Base-by-base conservation (phyloP, 805 yeast genomes). In the Suhomyces vadensis region DNA sequence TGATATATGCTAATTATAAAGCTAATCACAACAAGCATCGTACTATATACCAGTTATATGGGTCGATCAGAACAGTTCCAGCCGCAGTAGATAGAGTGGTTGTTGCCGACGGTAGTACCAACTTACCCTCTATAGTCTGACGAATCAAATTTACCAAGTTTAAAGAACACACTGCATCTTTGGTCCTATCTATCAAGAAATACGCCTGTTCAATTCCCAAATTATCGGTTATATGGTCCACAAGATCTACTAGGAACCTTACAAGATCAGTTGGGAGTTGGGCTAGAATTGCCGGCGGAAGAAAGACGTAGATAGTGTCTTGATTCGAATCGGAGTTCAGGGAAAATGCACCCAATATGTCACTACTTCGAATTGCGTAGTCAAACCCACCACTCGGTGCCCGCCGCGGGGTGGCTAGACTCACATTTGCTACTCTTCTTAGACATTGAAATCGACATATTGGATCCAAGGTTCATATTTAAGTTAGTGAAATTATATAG, bases 381-480 rank as follows among this genome's bases (percentile, higher is more conserved):
- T 61, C 66, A 61, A 59, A 61, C 53, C 54, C 51, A 59, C 63
- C 63, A 61, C 58, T 54, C 46, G 43, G 48, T 50, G 11, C 47
- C 47, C 38, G 48, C 37, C 37, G 44, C 44, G 40, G 43, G 26
- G 37, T 39, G 49, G 21, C 11, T 9, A 29, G 35, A 29, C 2
- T n/a, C 19, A 2, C n/a, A 14, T 11, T 14, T 29, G 6, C 9
- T 9, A n/a, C 20, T 29, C 33, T 29, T 29, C 5, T 29, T 20
- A 17, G 19, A 29, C 19, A 29, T 29, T 1, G 33, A 29, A 14
- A 9, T 16, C 33, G 16, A 11, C 33, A 16, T 29, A 16, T 29
- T 29, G 6, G 33, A 29, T 29, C 11, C 19, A 29, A 29, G 33
- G 16, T 29, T 14, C 33, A 29, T 25, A 10, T 25, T 8, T 10